These are phyloP conservation scores for Blepharisma stoltei DNA, from an alignment of 73 alveolate genomes.

Conservation along the genomic window DNA sequence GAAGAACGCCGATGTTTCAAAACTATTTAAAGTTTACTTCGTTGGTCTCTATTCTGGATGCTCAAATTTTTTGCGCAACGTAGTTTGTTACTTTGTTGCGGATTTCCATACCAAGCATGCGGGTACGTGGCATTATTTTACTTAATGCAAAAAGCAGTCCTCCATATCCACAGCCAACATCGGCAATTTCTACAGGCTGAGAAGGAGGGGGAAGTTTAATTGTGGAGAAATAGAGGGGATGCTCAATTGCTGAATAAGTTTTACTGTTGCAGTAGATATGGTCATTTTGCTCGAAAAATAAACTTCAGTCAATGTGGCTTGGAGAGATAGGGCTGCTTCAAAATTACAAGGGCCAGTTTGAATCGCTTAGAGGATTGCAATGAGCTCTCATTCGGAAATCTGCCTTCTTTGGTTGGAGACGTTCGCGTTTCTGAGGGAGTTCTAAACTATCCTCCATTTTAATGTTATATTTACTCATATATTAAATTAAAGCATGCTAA, in stretches of 20 bases:
- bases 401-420: constrained; percentile 86
- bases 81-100: constrained; percentile 94
- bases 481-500: no score
- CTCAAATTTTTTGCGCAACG: constrained; percentile 92
- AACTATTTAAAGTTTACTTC: constrained; percentile 60
- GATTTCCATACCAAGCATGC: constrained; percentile 94
- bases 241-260: constrained; percentile 38
- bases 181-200: constrained; percentile 56
- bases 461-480: no score
- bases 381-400: constrained; percentile 97
- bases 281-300: constrained; percentile 83
- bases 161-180: constrained; percentile 99
- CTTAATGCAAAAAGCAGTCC: constrained; percentile 86
- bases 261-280: constrained; percentile 48
- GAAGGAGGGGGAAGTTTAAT: constrained; percentile 33
- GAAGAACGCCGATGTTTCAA: constrained; percentile 83
- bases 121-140: constrained; percentile 64
- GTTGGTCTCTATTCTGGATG: constrained; percentile 72
- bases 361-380: constrained; percentile 87
- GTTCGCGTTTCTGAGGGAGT: neutral
- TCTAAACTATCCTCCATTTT: no score
- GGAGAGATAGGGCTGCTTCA: constrained; percentile 78
- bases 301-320: constrained; percentile 85
- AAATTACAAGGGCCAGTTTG: constrained; percentile 73
- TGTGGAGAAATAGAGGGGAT: constrained; percentile 38